Percentiles rank a stretch among this genome's conserved stretches.
These are phyloP conservation scores for Ordospora colligata DNA, from an alignment of 371 early-diverging fungal species.

Conservation along the genomic window DNA sequence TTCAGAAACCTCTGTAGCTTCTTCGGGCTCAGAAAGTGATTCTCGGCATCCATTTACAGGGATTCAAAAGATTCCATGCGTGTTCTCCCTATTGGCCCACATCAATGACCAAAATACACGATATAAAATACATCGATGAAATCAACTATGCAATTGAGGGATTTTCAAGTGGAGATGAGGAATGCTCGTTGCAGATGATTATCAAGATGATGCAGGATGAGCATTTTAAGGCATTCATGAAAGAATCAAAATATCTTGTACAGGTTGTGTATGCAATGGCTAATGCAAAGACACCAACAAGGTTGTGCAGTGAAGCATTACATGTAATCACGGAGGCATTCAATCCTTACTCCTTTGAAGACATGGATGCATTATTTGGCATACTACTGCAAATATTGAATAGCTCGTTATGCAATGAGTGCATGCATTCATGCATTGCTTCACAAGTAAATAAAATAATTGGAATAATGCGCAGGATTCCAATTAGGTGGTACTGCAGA, in stretches of 20 bases:
- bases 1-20: slow-evolving; percentile 23
- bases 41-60: slow-evolving; percentile 14
- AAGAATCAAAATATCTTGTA: background rate
- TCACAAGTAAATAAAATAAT: background rate
- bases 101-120: background rate
- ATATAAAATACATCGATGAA: slow-evolving; percentile 1
- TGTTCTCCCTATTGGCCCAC: background rate
- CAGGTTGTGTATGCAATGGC: background rate
- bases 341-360: background rate
- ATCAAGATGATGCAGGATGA: background rate
- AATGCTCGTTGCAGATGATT: background rate
- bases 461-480: background rate
- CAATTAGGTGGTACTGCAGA: background rate
- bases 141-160: background rate
- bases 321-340: background rate
- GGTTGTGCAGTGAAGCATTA: background rate
- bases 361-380: background rate
- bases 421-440: background rate
- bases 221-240: background rate
- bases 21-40: slow-evolving; percentile 43
- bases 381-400: background rate
- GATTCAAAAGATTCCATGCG: background rate
- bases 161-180: background rate
- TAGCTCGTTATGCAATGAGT: background rate
- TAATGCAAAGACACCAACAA: too few relatives aligned